Conservation (phyloP, 2,329 filamentous ascomycete genomes). For the Elsinoe australis region DNA sequence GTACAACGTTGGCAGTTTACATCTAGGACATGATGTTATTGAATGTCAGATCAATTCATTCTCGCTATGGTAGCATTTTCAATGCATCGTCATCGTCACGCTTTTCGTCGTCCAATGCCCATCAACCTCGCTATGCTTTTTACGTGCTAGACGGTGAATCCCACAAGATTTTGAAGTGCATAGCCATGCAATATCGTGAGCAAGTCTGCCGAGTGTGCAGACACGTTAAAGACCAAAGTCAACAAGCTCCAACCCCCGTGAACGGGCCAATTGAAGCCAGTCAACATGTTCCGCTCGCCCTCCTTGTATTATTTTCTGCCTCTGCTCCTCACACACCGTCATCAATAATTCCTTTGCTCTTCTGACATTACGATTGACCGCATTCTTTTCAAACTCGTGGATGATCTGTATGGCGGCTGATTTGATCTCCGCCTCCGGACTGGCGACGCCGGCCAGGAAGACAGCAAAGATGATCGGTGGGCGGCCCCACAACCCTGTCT, state of each 20-base stretch:
- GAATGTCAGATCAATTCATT: no score
- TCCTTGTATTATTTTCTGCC: conserved; percentile 34
- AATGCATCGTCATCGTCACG: not conserved
- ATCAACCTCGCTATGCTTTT: conserved; percentile 12
- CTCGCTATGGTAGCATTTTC: no score
- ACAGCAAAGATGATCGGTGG: conserved; percentile 47
- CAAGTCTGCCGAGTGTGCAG: no score
- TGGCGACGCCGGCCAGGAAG: conserved; percentile 47
- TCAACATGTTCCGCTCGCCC: conserved; percentile 41
- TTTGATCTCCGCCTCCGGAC: conserved; percentile 37
- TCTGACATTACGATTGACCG: conserved; percentile 43
- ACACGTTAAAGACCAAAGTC: conserved; percentile 41
- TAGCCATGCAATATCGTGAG: conserved; percentile 5
- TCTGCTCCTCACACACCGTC: conserved; percentile 44
- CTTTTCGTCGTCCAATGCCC: not conserved
- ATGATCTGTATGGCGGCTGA: conserved; percentile 44
- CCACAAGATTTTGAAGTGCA: not conserved
- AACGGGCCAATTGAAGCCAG: conserved; percentile 44
- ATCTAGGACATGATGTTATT: no score
- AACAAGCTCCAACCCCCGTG: conserved; percentile 42
- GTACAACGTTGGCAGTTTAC: no score
- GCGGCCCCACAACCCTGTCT: conserved; percentile 34
- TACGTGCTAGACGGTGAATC: conserved; percentile 1
- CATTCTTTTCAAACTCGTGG: conserved; percentile 40
- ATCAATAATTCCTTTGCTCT: conserved; percentile 41